Evolutionary conservation across 192 early-diverging fungal species (phyloP).

Genomic region (Mortierella alpina): DNA sequence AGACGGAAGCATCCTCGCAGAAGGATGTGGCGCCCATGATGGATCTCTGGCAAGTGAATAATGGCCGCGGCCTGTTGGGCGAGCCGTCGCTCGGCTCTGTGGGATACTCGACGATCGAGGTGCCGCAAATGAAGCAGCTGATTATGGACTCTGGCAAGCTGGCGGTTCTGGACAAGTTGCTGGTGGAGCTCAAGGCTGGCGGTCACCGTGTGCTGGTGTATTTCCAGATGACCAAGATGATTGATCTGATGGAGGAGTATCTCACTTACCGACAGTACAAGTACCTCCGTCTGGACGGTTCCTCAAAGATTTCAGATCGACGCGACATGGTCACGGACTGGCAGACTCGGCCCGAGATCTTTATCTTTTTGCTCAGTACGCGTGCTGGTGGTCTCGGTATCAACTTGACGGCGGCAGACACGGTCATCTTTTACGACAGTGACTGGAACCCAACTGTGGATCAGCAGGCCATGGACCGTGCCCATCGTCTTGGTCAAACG

Average conservation of each 20-base stretch:
- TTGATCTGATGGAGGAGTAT: slow-evolving; percentile 91
- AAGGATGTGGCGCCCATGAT: slow-evolving; percentile 26
- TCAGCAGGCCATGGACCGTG: slow-evolving; percentile 93
- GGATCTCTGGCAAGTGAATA: slow-evolving; percentile 36
- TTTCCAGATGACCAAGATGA: slow-evolving; percentile 93
- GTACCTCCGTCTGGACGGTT: slow-evolving; percentile 91
- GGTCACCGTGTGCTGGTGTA: slow-evolving; percentile 85
- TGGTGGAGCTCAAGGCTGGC: slow-evolving; percentile 78
- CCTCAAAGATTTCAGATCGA: slow-evolving; percentile 87
- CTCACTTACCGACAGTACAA: slow-evolving; percentile 86
- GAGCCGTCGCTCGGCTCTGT: slow-evolving; percentile 43
- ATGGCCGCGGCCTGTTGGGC: slow-evolving; percentile 56
- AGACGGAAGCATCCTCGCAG: slow-evolving; percentile 15
- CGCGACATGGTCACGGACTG: slow-evolving; percentile 93
- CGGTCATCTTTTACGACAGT: slow-evolving; percentile 88
- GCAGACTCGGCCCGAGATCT: slow-evolving; percentile 88
- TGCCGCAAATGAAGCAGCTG: slow-evolving; percentile 72
- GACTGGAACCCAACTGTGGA: slow-evolving; percentile 94
- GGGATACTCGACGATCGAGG: slow-evolving; percentile 51
- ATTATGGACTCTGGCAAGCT: slow-evolving; percentile 86
- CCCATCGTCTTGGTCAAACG: slow-evolving; percentile 87
- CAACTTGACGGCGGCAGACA: slow-evolving; percentile 91
- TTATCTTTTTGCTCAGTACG: slow-evolving; percentile 86
- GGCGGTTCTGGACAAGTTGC: slow-evolving; percentile 73
- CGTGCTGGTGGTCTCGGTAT: slow-evolving; percentile 90